phyloP scores from a whole-genome alignment of 2,329 filamentous ascomycete genomes.

The Lomentospora prolificans region DNA sequence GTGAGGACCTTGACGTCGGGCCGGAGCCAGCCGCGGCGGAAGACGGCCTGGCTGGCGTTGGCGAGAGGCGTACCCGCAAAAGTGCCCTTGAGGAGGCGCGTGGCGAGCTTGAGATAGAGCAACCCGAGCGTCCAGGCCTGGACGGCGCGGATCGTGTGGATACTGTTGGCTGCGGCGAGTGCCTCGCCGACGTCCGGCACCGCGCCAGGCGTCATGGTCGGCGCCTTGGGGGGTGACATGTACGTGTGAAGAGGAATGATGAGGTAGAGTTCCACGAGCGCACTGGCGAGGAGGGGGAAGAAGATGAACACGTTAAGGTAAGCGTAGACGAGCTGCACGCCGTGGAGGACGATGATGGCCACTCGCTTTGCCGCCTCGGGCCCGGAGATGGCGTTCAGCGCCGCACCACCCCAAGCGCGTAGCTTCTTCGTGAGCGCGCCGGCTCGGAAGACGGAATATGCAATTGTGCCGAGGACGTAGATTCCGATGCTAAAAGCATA shows the following conservation, averaged over 20 bases:
- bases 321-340: constrained; percentile 55
- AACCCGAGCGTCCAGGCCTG: constrained; percentile 93
- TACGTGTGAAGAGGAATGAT: constrained; percentile 81
- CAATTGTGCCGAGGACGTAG: constrained; percentile 62
- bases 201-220: neutral
- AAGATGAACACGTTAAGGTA: constrained; percentile 66
- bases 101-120: constrained; percentile 74
- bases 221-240: constrained; percentile 26
- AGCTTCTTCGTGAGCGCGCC: constrained; percentile 25
- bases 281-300: constrained; percentile 69
- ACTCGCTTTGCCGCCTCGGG: constrained; percentile 14
- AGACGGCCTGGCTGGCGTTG: constrained; percentile 62
- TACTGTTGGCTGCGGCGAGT: constrained; percentile 17
- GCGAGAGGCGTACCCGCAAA: constrained; percentile 63
- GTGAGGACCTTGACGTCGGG: constrained; percentile 75
- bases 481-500: constrained; percentile 91
- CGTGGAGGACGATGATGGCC: constrained; percentile 8
- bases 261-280: constrained; percentile 79
- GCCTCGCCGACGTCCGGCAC: neutral
- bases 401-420: constrained; percentile 19
- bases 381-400: constrained; percentile 14
- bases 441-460: constrained; percentile 51
- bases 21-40: constrained; percentile 65
- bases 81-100: constrained; percentile 57
- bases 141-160: constrained; percentile 73